These are phyloP conservation scores for Fraxinus velutina DNA, from an alignment of 305 asterid species.

Conservation along the genomic window DNA sequence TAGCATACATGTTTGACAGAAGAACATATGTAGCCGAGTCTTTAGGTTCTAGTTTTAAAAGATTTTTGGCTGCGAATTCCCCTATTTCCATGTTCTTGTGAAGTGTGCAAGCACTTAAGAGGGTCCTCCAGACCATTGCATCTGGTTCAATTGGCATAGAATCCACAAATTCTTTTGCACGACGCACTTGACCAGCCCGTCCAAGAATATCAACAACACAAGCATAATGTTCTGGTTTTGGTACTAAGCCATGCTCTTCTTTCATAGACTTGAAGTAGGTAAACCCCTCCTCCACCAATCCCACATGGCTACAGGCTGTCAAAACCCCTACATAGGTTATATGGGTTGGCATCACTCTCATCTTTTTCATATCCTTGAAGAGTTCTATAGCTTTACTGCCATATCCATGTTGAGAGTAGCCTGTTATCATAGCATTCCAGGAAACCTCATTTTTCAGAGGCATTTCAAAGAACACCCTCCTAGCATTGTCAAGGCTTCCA, in stretches of 20 bases:
- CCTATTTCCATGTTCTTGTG: slow-evolving; percentile 73
- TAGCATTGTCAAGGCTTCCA: slow-evolving; percentile 65
- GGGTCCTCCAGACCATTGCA: slow-evolving; percentile 93
- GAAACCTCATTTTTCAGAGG: slow-evolving; percentile 69
- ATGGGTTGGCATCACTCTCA: slow-evolving; percentile 54
- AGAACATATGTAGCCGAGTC: slow-evolving; percentile 87
- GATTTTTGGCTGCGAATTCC: slow-evolving; percentile 64
- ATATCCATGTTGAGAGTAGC: slow-evolving; percentile 83
- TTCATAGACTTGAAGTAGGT: slow-evolving; percentile 67
- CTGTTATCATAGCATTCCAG: slow-evolving; percentile 93
- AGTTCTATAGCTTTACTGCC: slow-evolving; percentile 68
- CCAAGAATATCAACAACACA: slow-evolving; percentile 87
- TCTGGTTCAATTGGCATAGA: slow-evolving; percentile 75
- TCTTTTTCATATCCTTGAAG: slow-evolving; percentile 66
- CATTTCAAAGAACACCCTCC: slow-evolving; percentile 58
- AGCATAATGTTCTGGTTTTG: slow-evolving; percentile 77
- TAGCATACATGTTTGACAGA: slow-evolving; percentile 80
- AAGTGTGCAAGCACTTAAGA: slow-evolving; percentile 77
- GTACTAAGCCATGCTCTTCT: slow-evolving; percentile 51
- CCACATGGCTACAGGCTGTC: slow-evolving; percentile 91
- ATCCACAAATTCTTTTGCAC: slow-evolving; percentile 67
- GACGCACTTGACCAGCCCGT: slow-evolving; percentile 66
- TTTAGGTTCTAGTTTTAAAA: slow-evolving; percentile 66
- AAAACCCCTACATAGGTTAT: slow-evolving; percentile 78
- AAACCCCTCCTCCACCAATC: slow-evolving; percentile 78